Evolutionary conservation across 805 yeast species (phyloP).

Genomic region (Starmerella asiatica): DNA sequence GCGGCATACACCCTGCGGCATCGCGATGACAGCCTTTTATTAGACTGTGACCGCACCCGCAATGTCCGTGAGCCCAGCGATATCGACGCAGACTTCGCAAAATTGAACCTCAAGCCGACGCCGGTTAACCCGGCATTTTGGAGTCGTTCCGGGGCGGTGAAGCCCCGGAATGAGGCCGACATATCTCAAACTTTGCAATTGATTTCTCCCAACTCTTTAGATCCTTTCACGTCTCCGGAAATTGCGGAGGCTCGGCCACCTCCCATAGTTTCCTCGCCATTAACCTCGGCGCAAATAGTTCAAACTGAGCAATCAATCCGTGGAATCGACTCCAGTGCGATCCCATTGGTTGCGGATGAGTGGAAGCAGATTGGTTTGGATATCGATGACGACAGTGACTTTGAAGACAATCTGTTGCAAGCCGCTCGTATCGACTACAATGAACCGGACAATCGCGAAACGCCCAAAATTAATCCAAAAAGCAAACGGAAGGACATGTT

Average conservation of each 20-base stretch:
- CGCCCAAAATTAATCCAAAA: not conserved
- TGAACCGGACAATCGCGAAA: not conserved
- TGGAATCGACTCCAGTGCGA: no score
- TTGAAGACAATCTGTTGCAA: conserved; percentile 32
- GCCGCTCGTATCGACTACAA: conserved; percentile 20
- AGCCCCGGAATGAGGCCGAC: not conserved
- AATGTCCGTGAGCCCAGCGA: conserved; percentile 4
- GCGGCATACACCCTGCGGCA: conserved; percentile 20
- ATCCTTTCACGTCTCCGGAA: conserved; percentile 5
- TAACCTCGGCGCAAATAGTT: no score
- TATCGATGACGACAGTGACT: conserved; percentile 31
- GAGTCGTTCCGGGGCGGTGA: not conserved
- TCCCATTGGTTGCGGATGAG: not conserved
- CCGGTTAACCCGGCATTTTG: not conserved
- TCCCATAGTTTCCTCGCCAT: no score
- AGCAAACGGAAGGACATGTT: conserved; percentile 1
- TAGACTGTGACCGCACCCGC: conserved; percentile 3
- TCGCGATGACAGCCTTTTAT: conserved; percentile 9
- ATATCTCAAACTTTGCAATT: not conserved
- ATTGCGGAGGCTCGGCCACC: no score
- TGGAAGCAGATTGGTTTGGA: conserved; percentile 27
- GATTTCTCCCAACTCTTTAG: not conserved
- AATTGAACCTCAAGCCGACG: conserved; percentile 1
- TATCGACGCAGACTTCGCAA: conserved; percentile 6
- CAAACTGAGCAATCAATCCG: no score